A percentile compares a stretch with the other conserved stretches of the same genome.
These are phyloP conservation scores for Termitomyces sp. DNA, from an alignment of 768 basidiomycete species.

Conservation along the genomic window DNA sequence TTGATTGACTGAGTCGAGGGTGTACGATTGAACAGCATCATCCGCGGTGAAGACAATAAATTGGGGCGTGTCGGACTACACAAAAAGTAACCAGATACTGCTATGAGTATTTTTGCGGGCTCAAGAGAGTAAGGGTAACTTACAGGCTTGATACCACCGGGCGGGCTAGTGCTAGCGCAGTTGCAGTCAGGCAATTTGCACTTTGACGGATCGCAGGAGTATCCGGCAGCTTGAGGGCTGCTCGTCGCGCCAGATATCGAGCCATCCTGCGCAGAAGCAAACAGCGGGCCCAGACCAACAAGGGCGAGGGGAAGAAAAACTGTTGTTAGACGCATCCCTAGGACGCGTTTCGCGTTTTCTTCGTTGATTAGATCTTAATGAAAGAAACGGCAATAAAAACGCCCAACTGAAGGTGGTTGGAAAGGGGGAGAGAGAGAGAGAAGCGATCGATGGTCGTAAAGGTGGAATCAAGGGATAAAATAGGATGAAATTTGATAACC, in stretches of 20 bases:
- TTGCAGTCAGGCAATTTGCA: slow-evolving; percentile 69
- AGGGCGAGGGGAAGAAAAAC: slow-evolving; percentile 16
- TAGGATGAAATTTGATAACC: background rate
- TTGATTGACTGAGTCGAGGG: slow-evolving; percentile 65
- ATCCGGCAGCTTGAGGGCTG: slow-evolving; percentile 51
- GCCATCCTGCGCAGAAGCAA: slow-evolving; percentile 48
- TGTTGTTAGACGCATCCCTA: slow-evolving; percentile 13
- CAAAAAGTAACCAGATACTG: background rate
- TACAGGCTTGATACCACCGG: slow-evolving; percentile 63
- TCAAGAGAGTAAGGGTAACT: slow-evolving; percentile 19
- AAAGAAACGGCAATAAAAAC: background rate
- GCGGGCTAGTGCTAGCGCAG: slow-evolving; percentile 69
- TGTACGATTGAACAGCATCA: slow-evolving; percentile 75
- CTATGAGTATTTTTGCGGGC: background rate
- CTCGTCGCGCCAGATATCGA: slow-evolving; percentile 45
- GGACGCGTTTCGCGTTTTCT: background rate
- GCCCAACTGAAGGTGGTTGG: background rate
- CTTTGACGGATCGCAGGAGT: slow-evolving; percentile 58
- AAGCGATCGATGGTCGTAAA: slow-evolving; percentile 1
- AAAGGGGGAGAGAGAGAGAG: background rate
- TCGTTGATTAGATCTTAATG: slow-evolving; percentile 1
- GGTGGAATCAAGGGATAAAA: background rate
- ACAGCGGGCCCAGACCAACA: slow-evolving; percentile 24
- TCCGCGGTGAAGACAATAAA: slow-evolving; percentile 75
- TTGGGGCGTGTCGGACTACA: slow-evolving; percentile 51